Evolutionary conservation across 495 filamentous ascomycete genomes (phyloP).

Genomic region (Chaetomium fimeti): DNA sequence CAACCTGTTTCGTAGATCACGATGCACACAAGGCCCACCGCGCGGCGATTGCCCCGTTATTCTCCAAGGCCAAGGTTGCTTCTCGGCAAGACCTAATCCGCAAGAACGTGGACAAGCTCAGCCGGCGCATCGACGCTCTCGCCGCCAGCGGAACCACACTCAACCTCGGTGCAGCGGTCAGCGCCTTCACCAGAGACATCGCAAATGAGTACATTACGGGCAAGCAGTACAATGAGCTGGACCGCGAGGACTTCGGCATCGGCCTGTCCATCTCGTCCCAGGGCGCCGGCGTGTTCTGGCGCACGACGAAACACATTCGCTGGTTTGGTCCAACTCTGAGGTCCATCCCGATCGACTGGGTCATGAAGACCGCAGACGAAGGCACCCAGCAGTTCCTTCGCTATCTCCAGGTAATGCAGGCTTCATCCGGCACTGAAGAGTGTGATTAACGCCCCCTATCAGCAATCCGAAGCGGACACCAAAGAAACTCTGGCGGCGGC

Average conservation of each 20-base stretch:
- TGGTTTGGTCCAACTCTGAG: constrained; percentile 30
- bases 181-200: constrained; percentile 31
- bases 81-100: constrained; percentile 24
- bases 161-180: constrained; percentile 37
- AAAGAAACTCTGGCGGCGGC: not conserved
- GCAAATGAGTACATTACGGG: constrained; percentile 34
- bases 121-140: constrained; percentile 25
- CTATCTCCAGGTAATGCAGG: constrained; percentile 25
- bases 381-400: constrained; percentile 29
- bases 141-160: constrained; percentile 17
- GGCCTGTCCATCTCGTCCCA: constrained; percentile 19
- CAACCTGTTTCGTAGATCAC: constrained; percentile 22
- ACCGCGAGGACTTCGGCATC: constrained; percentile 31
- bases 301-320: constrained; percentile 32
- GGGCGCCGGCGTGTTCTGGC: constrained; percentile 30
- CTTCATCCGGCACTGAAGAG: not conserved
- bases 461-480: constrained; percentile 1
- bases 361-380: constrained; percentile 27
- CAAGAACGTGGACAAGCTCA: constrained; percentile 33
- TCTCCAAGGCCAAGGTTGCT: constrained; percentile 32
- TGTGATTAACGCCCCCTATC: not conserved
- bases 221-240: constrained; percentile 31
- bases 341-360: constrained; percentile 29
- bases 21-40: constrained; percentile 29
- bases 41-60: constrained; percentile 26